Percentiles rank a stretch among this genome's conserved stretches.
phyloP scores from a whole-genome alignment of 352 stramenopile species.

The Thraustochytrium sp. region DNA sequence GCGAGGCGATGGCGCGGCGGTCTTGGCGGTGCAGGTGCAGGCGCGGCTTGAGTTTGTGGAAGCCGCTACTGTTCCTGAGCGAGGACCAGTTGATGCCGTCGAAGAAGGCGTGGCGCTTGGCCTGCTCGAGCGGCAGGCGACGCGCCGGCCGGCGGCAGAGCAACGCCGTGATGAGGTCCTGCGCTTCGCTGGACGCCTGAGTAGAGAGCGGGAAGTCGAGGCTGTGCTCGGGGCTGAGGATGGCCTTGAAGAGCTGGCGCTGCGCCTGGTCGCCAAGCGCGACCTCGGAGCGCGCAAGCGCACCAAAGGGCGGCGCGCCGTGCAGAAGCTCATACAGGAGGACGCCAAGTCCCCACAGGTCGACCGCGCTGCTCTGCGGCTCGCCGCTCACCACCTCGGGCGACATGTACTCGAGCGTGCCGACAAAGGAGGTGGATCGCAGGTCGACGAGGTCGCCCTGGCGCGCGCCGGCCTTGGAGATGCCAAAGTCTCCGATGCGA shows the following conservation, averaged over 20 bases:
- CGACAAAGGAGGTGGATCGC: constrained; percentile 75
- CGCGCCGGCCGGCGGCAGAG: not conserved
- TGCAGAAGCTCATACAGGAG: constrained; percentile 76
- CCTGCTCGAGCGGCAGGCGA: not conserved
- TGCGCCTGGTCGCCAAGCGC: constrained; percentile 65
- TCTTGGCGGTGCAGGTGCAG: constrained; percentile 16
- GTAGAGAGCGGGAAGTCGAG: not conserved
- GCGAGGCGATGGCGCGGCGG: not conserved
- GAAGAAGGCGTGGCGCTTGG: constrained; percentile 19
- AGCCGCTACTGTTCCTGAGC: constrained; percentile 26
- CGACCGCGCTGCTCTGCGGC: constrained; percentile 65
- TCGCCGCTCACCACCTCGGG: constrained; percentile 75
- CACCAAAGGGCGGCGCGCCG: constrained; percentile 69
- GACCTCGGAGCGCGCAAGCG: constrained; percentile 56
- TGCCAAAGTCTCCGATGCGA: constrained; percentile 71
- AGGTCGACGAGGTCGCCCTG: constrained; percentile 55
- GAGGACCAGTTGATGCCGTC: not conserved
- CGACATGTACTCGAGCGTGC: constrained; percentile 77
- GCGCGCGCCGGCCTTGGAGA: not conserved
- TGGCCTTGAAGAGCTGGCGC: not conserved
- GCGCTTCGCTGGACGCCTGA: not conserved
- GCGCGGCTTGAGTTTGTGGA: constrained; percentile 27
- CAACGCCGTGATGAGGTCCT: not conserved
- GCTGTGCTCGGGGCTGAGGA: not conserved
- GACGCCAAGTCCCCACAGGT: constrained; percentile 74